phyloP scores from a whole-genome alignment of 495 filamentous ascomycete genomes.

The Niebla homalea region DNA sequence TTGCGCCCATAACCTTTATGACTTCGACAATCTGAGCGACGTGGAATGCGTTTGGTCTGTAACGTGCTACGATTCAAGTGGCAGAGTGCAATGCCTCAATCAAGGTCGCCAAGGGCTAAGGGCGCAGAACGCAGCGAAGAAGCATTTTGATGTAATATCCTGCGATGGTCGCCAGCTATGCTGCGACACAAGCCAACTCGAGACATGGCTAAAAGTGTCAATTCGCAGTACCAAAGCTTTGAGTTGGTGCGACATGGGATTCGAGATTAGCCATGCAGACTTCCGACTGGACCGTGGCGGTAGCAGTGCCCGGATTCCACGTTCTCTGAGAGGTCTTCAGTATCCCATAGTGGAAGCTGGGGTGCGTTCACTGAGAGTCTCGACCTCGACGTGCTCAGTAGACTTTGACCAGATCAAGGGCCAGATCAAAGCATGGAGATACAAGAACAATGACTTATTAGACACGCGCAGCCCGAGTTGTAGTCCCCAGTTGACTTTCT shows the following conservation, averaged over 20 bases:
- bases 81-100: not conserved
- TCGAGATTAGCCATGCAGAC: constrained; percentile 40
- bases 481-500: constrained; percentile 24
- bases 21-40: constrained; percentile 39
- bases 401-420: constrained; percentile 15
- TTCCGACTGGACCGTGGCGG: constrained; percentile 19
- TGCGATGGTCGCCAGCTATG: not conserved
- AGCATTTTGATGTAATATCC: not conserved
- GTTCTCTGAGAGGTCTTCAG: constrained; percentile 12
- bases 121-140: not conserved
- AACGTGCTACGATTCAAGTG: not conserved
- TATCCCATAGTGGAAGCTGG: constrained; percentile 12
- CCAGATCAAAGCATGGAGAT: constrained; percentile 9
- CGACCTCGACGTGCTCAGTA: constrained; percentile 25
- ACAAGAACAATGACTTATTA: constrained; percentile 8
- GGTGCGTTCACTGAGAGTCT: constrained; percentile 14
- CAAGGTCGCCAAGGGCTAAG: not conserved
- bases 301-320: constrained; percentile 10
- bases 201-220: constrained; percentile 11
- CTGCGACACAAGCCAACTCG: constrained; percentile 12
- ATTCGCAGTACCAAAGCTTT: constrained; percentile 13
- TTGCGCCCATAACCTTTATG: constrained; percentile 34
- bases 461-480: constrained; percentile 7
- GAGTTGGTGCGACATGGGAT: constrained; percentile 32
- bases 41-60: constrained; percentile 16